Base-by-base conservation (phyloP, 2,329 filamentous ascomycete genomes). In the Fusarium xylarioides region DNA sequence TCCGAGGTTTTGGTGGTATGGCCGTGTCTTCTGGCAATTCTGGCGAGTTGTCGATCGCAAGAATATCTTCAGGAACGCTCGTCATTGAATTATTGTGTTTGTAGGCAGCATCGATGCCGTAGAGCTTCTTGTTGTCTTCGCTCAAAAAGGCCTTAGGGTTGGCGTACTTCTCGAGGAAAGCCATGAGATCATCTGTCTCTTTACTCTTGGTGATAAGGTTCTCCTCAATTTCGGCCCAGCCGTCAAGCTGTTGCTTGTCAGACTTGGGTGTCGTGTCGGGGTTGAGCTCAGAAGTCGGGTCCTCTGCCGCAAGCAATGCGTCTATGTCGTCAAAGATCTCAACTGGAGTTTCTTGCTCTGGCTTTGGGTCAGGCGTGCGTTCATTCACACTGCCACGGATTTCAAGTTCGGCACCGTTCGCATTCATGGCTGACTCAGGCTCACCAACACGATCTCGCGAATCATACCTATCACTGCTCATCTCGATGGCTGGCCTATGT, bases 291-390 rank as follows among this genome's bases (percentile, higher is more conserved):
- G 30, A n/a, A 7, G 21, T 26, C 28, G 44, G 44, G 15, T 44
- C 50, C 19, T 54, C 28, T 14, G 26, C 61, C 26, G 62, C 52
- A 16, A 66, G 12, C 40, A 66, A 32, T 35, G 42, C 21, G 16
- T 63, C 67, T 26, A 71, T 55, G 23, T 62, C 50, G 35, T 62
- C 63, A n/a, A 61, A 59, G 11, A 34, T 43, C 28, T 46, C 63
- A 16, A 32, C 19, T 15, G 37, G 15, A n/a, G 21, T 11, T 21
- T 15, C 50, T 18, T n/a, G 18, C 50, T 30, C 16, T 54, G 23
- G 50, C 50, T 54, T 21, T 38, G 23, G 34, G 50, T 10, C 5
- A 28, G 34, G 7, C 11, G 32, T n/a, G 50, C 26, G 23, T 40
- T 21, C 35, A 28, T 54, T 16, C 15, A 54, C 23, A 18, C 14